A percentile compares a stretch with the other conserved stretches of the same genome.
Evolutionary conservation across 1,284 basidiomycete species (phyloP).

Genomic region (Trichosporon coremiiforme): DNA sequence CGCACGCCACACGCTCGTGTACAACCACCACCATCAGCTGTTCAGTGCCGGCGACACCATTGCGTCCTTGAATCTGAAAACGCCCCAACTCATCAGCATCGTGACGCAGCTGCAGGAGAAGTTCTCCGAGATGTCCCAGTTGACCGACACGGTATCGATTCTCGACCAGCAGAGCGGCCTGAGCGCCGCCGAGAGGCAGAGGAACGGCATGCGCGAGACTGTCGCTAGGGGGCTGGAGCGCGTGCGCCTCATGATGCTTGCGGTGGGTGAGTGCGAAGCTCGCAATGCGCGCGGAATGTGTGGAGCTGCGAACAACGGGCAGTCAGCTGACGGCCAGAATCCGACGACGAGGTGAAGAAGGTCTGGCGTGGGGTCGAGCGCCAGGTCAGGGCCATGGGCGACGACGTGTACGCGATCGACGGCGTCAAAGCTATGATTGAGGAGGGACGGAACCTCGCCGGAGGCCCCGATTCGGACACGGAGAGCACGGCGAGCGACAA

Average conservation of each 20-base stretch:
- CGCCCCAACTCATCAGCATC: constrained; percentile 54
- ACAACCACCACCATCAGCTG: constrained; percentile 57
- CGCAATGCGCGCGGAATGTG: background rate
- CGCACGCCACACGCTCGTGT: constrained; percentile 54
- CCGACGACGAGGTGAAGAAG: constrained; percentile 19
- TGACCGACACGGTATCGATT: constrained; percentile 49
- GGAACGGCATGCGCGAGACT: constrained; percentile 16
- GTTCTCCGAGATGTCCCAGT: constrained; percentile 52
- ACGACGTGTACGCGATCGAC: background rate
- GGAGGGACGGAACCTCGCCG: constrained; percentile 26
- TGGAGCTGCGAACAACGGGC: too few species aligned
- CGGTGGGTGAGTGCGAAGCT: constrained; percentile 45
- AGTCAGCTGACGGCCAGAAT: constrained; percentile 15
- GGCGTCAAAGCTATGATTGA: constrained; percentile 23
- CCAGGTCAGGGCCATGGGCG: background rate
- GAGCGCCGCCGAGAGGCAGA: background rate
- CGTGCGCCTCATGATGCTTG: constrained; percentile 42
- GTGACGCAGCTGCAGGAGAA: constrained; percentile 52
- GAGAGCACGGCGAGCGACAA: constrained; percentile 3
- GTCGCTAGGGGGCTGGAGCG: constrained; percentile 31
- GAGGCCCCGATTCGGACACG: constrained; percentile 1
- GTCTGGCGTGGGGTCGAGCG: constrained; percentile 25
- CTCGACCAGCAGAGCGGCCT: constrained; percentile 4
- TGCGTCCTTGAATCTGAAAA: constrained; percentile 51
- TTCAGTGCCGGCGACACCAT: constrained; percentile 56